Base-by-base conservation (phyloP, 2,329 filamentous ascomycete genomes). In the Scedosporium aurantiacum region DNA sequence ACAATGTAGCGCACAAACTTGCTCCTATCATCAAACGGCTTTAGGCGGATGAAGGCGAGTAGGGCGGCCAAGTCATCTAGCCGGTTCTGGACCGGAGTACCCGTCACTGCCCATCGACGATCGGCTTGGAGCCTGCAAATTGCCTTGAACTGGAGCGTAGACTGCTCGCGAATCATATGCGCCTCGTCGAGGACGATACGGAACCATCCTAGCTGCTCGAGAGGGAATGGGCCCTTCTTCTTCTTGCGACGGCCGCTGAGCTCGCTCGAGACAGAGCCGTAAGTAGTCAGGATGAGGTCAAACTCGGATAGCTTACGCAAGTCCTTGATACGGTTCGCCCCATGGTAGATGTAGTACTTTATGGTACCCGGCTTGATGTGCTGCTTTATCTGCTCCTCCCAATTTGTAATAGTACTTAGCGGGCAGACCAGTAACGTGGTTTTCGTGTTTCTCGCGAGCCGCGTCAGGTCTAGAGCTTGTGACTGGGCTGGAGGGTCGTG, bases 101-200 rank as follows among this genome's bases (percentile, higher is more conserved):
- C 94, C 0, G 94, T 97, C n/a, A 97, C 90, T 2, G 92, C 93
- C 94, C 94, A 99, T 40, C 92, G 87, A 37, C 92, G 85, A 69
- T 89, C 83, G 2, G 91, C 90, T 63, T 89, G 82, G 2, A 97
- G 78, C 21, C 84, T 82, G 65, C 91, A 92, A 21, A 94, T 90
- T 2, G 90, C 90, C 70, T 92, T 91, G 60, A 91, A 95, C 66
- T 93, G 88, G 47, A 89, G 78, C 0, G 91, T 93, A 3, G 80
- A 83, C 64, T 90, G 87, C 67, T 95, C 93, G 27, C 94, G 89
- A 65, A 99, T 97, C 73, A 89, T 89, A 71, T 99, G 94, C 0
- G 92, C 94, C 74, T 99, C 93, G 65, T 97, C 93, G 1, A 97
- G 81, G 1, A 97, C 91, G 60, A 97, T 89, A 21, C 93, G 88